These are phyloP conservation scores for Madurella mycetomatis DNA, from an alignment of 2,329 filamentous ascomycete genomes.

Conservation along the genomic window DNA sequence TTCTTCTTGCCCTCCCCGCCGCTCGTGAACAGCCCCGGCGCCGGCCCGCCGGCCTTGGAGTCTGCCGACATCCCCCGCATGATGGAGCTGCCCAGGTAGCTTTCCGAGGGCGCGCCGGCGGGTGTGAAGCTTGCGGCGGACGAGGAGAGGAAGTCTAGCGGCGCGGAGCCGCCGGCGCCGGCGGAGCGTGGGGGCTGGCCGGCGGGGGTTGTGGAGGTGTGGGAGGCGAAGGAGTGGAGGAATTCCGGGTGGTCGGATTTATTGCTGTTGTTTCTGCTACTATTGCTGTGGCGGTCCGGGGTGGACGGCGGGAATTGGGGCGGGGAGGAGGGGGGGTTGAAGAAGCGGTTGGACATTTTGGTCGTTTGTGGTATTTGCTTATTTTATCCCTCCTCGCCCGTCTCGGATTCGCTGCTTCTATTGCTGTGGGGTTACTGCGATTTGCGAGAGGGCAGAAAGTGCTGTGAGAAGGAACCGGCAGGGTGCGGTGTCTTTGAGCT, in stretches of 20 bases:
- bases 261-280: background rate
- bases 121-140: constrained; percentile 53
- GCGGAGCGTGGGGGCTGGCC: constrained; percentile 30
- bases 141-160: constrained; percentile 46
- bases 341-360: constrained; percentile 11
- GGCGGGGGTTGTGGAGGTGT: constrained; percentile 12
- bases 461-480: no score
- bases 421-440: background rate
- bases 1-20: background rate
- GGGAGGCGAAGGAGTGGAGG: background rate
- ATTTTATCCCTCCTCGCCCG: constrained; percentile 31
- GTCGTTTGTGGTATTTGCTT: background rate
- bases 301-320: constrained; percentile 9
- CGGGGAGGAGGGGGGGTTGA: background rate
- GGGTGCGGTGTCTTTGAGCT: no score
- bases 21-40: background rate
- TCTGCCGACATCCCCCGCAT: constrained; percentile 36
- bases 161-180: constrained; percentile 46
- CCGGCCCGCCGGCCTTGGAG: constrained; percentile 34
- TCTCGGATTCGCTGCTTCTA: constrained; percentile 19
- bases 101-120: constrained; percentile 51
- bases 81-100: constrained; percentile 52
- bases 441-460: background rate
- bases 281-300: constrained; percentile 4
- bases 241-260: background rate